Evolutionary conservation across 176 grass and related monocot species (phyloP).

Genomic region (Neostapfia colusana): DNA sequence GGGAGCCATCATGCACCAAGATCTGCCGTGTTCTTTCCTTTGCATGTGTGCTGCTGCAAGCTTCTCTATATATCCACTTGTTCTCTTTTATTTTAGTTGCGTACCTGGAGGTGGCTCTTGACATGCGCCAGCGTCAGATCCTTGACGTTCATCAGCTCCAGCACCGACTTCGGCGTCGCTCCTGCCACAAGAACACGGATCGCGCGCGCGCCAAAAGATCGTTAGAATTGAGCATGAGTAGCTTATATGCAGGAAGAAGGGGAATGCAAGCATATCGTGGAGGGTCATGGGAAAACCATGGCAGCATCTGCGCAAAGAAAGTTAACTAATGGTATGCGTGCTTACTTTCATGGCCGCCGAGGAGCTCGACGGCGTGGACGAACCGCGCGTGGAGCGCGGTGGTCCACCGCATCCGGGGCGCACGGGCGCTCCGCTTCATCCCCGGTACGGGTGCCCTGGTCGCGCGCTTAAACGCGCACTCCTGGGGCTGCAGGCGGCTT

Average conservation of each 20-base stretch:
- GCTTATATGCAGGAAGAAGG: background rate
- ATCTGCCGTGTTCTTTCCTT: slow-evolving; percentile 22
- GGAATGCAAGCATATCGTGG: slow-evolving; percentile 1
- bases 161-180: slow-evolving; percentile 97
- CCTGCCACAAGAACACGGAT: slow-evolving; percentile 41
- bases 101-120: slow-evolving; percentile 99
- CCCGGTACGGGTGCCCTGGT: slow-evolving; percentile 21
- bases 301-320: background rate
- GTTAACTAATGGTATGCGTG: background rate
- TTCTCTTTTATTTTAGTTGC: background rate
- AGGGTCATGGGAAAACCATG: slow-evolving; percentile 14
- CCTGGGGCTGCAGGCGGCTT: slow-evolving; percentile 35
- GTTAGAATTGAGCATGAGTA: slow-evolving; percentile 25
- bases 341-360: slow-evolving; percentile 98
- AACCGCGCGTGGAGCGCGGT: slow-evolving; percentile 85
- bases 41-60: slow-evolving; percentile 20
- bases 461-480: slow-evolving; percentile 65
- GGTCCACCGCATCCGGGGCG: slow-evolving; percentile 96
- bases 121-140: slow-evolving; percentile 95
- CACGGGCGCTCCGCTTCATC: slow-evolving; percentile 67
- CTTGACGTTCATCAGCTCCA: slow-evolving; percentile 99
- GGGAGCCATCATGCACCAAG: slow-evolving; percentile 32
- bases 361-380: slow-evolving; percentile 93
- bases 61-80: slow-evolving; percentile 8
- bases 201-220: too few species aligned